Evolutionary conservation across 139 green algal species (phyloP).

Genomic region (Ostreobium quekettii): DNA sequence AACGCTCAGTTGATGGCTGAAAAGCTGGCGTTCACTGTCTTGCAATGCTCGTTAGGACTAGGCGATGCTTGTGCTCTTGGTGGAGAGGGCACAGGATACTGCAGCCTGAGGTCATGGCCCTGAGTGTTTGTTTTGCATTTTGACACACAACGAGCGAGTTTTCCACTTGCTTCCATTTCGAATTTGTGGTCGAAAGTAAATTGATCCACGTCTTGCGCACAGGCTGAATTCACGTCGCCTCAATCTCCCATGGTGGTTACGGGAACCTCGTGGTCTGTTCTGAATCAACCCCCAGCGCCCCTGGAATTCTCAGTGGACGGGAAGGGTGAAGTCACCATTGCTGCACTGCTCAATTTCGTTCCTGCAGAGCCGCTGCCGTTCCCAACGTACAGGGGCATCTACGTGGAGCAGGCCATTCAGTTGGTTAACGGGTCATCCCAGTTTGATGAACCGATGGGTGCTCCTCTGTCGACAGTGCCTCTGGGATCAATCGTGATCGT

Average conservation of each 20-base stretch:
- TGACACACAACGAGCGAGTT: no score
- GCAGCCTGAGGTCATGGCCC: no score
- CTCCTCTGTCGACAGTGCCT: conserved; percentile 24
- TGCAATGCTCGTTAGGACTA: no score
- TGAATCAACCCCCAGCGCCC: background rate
- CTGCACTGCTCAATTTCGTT: conserved; percentile 43
- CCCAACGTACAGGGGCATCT: conserved; percentile 54
- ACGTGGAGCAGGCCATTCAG: conserved; percentile 39
- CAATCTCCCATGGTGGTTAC: background rate
- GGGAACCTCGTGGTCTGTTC: conserved; percentile 18
- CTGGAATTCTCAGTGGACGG: conserved; percentile 15
- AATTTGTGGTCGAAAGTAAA: no score
- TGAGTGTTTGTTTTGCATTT: no score
- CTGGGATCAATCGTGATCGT: conserved; percentile 37
- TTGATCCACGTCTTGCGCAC: no score
- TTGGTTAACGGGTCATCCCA: conserved; percentile 20
- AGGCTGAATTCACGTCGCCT: conserved; percentile 1
- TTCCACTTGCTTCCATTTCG: no score
- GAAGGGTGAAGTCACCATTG: conserved; percentile 24
- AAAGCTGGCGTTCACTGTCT: no score
- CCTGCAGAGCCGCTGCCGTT: conserved; percentile 36
- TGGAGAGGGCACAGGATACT: no score
- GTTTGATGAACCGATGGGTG: conserved; percentile 14
- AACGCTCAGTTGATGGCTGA: no score
- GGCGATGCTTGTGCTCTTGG: no score